Conservation (phyloP, 805 yeast species). For the Schwanniomyces occidentalis region DNA sequence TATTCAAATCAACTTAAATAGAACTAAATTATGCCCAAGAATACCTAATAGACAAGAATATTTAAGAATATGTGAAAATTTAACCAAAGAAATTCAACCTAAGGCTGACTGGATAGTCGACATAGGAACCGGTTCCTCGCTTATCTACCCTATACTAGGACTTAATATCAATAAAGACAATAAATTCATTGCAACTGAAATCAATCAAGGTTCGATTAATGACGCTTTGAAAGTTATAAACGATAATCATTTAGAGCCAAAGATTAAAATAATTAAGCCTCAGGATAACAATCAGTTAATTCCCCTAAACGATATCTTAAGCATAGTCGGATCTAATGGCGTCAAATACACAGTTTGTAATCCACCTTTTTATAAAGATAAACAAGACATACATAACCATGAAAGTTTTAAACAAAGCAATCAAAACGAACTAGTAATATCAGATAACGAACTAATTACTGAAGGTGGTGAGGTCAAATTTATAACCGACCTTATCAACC, state of each 20-base stretch:
- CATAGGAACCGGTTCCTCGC: constrained; percentile 22
- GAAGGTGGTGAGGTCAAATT: constrained; percentile 20
- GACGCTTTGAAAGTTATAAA: constrained; percentile 7
- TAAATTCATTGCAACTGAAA: constrained; percentile 16
- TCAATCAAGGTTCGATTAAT: constrained; percentile 11
- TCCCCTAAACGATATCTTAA: neutral
- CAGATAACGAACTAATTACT: constrained; percentile 11
- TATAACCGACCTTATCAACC: constrained; percentile 11
- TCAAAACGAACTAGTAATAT: constrained; percentile 9
- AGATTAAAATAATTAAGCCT: constrained; percentile 1
- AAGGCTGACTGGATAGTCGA: constrained; percentile 12
- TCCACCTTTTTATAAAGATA: constrained; percentile 19
- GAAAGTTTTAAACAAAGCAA: constrained; percentile 7
- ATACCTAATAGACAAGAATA: constrained; percentile 19
- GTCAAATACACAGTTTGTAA: constrained; percentile 18
- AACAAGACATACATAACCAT: constrained; percentile 7
- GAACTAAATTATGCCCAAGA: constrained; percentile 19
- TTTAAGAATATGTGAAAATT: constrained; percentile 14
- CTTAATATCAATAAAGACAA: neutral
- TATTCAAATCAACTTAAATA: constrained; percentile 9
- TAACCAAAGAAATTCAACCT: constrained; percentile 7
- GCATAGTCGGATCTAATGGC: neutral
- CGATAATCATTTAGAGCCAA: neutral
- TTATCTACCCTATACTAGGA: constrained; percentile 18
- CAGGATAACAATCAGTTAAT: neutral